These are phyloP conservation scores for Paratinospora sagittata DNA, from an alignment of 164 flowering plant genomes.

Conservation along the genomic window DNA sequence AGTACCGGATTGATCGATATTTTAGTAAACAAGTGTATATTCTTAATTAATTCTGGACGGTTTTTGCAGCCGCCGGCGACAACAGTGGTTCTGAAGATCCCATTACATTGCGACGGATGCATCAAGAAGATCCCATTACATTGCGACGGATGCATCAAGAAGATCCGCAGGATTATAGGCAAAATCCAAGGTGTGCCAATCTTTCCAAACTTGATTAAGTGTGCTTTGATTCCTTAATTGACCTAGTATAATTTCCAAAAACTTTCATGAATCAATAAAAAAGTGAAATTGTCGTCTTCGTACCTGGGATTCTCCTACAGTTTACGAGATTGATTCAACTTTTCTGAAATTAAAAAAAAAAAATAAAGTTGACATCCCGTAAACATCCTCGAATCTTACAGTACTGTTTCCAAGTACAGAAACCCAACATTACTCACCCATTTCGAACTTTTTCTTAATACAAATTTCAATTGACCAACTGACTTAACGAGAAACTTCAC, in stretches of 20 bases:
- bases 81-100: constrained; percentile 54
- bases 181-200: constrained; percentile 69
- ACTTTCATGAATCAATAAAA: not conserved
- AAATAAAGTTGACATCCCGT: not conserved
- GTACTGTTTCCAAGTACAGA: no score
- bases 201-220: not conserved
- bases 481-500: not conserved
- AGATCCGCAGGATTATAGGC: constrained; percentile 40
- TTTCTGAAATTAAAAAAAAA: not conserved
- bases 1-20: not conserved
- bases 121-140: constrained; percentile 59
- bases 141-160: constrained; percentile 78
- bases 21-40: not conserved
- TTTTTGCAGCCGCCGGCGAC: constrained; percentile 32
- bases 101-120: constrained; percentile 85
- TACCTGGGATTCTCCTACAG: not conserved
- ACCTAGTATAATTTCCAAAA: not conserved
- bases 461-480: no score
- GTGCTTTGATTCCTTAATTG: not conserved
- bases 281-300: not conserved
- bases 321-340: not conserved
- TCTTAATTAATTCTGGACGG: constrained; percentile 6
- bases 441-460: no score
- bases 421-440: no score
- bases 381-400: not conserved